These are phyloP conservation scores for Silene coronaria DNA, from an alignment of 179 eudicot species.

Conservation along the genomic window DNA sequence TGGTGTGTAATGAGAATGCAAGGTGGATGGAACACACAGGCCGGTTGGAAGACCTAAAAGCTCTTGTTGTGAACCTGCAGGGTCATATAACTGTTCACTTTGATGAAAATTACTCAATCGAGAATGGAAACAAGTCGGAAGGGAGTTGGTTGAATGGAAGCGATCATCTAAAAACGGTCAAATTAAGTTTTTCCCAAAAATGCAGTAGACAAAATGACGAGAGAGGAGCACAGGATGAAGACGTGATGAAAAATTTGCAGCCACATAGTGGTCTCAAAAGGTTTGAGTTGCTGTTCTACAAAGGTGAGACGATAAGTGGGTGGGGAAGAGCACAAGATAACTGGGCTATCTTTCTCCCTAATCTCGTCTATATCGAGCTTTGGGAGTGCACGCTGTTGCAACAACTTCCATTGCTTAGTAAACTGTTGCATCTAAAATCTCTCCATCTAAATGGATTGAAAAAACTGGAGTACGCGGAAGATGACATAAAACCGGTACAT, in stretches of 20 bases:
- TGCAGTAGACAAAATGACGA: too few species aligned
- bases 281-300: background rate
- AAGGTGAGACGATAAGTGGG: background rate
- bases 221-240: background rate
- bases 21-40: too few species aligned
- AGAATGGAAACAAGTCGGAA: too few species aligned
- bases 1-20: background rate
- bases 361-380: constrained; percentile 9
- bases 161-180: too few species aligned
- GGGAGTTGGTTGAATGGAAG: too few species aligned
- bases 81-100: too few species aligned
- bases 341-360: background rate
- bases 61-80: constrained; percentile 8
- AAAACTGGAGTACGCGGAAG: constrained; percentile 20
- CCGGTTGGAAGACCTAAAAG: constrained; percentile 12
- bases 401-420: constrained; percentile 3
- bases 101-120: too few species aligned
- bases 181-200: too few species aligned
- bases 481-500: too few species aligned
- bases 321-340: constrained; percentile 5
- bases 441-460: background rate
- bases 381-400: background rate
- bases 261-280: background rate
- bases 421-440: constrained; percentile 2
- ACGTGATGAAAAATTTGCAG: background rate